Base-by-base conservation (phyloP, 2,329 filamentous ascomycete genomes). In the Penicillium thymicola region DNA sequence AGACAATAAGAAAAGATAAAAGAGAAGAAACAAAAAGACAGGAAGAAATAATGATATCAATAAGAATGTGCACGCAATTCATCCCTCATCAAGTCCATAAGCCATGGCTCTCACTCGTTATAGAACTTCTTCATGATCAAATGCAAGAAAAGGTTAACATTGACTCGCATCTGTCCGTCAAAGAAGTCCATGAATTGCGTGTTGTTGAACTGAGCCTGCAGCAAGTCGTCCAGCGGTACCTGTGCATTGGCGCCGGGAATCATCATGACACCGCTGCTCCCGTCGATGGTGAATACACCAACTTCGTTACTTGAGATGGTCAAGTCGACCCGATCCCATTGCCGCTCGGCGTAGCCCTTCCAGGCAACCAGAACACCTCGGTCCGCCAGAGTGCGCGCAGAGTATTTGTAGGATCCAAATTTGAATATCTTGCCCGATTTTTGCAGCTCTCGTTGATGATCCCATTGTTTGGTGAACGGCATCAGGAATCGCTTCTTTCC, bases 51-150 rank as follows among this genome's bases (percentile, higher is more conserved):
- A 59, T 42, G 59, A 65, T 51, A 65, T 58, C 52, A 44, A 55
- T 55, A 62, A 57, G 43, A 65, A 64, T 61, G 58, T 59, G 58
- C 55, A 58, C 51, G 54, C 42, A 21, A 43, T 49, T 61, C 62
- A 60, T 65, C 58, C 57, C 54, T 64, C 64, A 45, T 66, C 60
- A 65, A 36, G 37, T 60, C 63, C 60, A 45, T 66, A 54, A 58
- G 23, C 34, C 55, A 54, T 60, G 47, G 59, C 41, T 38, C 62
- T 72, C 61, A 78, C 65, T 79, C 77, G 64, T 80, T 80, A 68
- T 99, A 99, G 76, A 99, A 99, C 82, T 99, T 99, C 84, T 95
- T 96, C 81, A 97, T 97, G 65, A 99, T 84, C 75, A 97, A 81
- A 82, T 99, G 94, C 80, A 99, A 81, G 77, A 99, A 85, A 70